phyloP scores from a whole-genome alignment of 2,329 filamentous ascomycete species.

The Phialophora tarda region DNA sequence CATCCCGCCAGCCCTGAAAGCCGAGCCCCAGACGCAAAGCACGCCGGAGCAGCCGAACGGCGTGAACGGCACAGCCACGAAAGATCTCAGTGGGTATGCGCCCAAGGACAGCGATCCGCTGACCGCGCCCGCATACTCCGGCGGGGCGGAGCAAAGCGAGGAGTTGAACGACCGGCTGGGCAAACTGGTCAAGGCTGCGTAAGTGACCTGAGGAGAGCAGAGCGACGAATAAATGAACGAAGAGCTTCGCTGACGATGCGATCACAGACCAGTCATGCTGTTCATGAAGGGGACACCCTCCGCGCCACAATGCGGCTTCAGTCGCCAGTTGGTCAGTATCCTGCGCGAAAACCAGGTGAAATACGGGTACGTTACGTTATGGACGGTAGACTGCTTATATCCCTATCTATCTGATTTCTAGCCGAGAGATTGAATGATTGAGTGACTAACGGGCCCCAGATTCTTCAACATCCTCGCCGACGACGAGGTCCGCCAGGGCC shows the following conservation, averaged over 20 bases:
- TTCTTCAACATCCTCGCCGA: constrained; percentile 99
- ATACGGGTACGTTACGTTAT: constrained; percentile 62
- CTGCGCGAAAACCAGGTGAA: constrained; percentile 88
- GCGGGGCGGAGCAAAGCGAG: constrained; percentile 71
- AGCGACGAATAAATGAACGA: background rate
- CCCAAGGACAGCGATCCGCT: constrained; percentile 50
- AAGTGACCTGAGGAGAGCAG: constrained; percentile 45
- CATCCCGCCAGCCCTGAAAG: constrained; percentile 50
- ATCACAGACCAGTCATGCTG: constrained; percentile 73
- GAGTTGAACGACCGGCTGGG: constrained; percentile 80
- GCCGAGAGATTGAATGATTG: background rate
- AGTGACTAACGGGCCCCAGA: constrained; percentile 45
- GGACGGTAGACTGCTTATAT: background rate
- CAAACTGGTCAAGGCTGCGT: constrained; percentile 90
- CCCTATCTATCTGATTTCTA: background rate
- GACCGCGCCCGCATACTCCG: constrained; percentile 53
- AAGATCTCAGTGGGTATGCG: constrained; percentile 54
- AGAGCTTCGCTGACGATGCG: constrained; percentile 7
- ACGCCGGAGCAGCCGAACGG: constrained; percentile 33
- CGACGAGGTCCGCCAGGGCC: constrained; percentile 91
- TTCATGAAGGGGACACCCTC: constrained; percentile 98
- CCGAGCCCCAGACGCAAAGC: constrained; percentile 44
- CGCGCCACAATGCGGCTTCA: constrained; percentile 89
- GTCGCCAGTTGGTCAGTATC: constrained; percentile 82
- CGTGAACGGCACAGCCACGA: constrained; percentile 33